These are phyloP conservation scores for Capsicum pubescens DNA, from an alignment of 257 asterid species.

Conservation along the genomic window DNA sequence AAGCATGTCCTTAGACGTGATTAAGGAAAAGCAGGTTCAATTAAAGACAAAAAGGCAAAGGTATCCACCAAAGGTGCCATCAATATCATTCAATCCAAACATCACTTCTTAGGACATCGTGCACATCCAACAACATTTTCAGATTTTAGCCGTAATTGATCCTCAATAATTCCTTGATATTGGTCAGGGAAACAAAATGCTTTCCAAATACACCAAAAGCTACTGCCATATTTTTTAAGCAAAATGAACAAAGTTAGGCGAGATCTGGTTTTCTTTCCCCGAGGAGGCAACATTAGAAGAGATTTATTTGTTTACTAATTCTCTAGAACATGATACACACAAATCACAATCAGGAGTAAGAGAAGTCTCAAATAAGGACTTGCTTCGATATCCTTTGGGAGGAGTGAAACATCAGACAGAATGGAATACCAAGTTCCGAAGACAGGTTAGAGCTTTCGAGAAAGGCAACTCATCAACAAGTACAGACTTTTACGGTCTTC, in stretches of 20 bases:
- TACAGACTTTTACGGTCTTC: neutral
- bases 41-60: conserved; percentile 20
- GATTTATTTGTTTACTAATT: conserved; percentile 9
- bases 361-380: conserved; percentile 14
- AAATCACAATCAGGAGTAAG: neutral
- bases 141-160: neutral
- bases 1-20: neutral
- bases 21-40: neutral
- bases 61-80: conserved; percentile 22
- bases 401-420: conserved; percentile 20
- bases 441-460: neutral
- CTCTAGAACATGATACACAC: neutral
- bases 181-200: conserved; percentile 23
- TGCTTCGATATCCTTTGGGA: neutral
- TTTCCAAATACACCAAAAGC: conserved; percentile 23
- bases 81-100: conserved; percentile 6
- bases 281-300: neutral
- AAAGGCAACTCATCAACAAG: neutral
- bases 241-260: conserved; percentile 13
- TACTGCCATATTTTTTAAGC: neutral
- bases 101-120: neutral
- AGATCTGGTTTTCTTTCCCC: neutral
- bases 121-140: conserved; percentile 20
- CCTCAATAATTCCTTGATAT: neutral
- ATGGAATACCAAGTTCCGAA: neutral